Base-by-base conservation (phyloP, 495 filamentous ascomycete species). In the Terfezia boudieri region DNA sequence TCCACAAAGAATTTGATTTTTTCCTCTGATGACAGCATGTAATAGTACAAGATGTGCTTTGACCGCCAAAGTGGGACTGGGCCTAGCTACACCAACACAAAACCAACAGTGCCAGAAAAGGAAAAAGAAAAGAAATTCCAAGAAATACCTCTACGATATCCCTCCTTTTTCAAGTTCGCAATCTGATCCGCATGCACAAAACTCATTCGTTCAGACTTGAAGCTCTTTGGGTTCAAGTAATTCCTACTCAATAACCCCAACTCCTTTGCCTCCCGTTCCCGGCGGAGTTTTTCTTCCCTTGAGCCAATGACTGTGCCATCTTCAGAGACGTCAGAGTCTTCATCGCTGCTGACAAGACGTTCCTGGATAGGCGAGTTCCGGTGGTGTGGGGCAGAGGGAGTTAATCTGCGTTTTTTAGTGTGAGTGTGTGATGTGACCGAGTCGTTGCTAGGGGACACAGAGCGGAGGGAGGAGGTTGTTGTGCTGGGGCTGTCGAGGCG, bases 141-240 rank as follows among this genome's bases (percentile, higher is more conserved):
- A 35, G 52, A 36, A 56, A 56, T 62, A 62, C 60, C 60, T 51
- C 52, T 53, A 9, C 58, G 56, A 36, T 57, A 58, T 20, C 56
- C 57, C 52, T 59, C 61, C 10, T 54, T 53, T 51, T 57, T 58
- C 52, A 56, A 43, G 55, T 57, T 64, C 37, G 62, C 62, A 36
- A 65, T 65, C 46, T 58, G 51, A 12, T 65, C 57, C 5, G 62
- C 62, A 54, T 65, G 62, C 37, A 65, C 37, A 50, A 65, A 65
- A 16, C 50, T 50, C 17, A 55, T 36, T 36, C 60, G 50, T 55
- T 62, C 55, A 26, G 56, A 26, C 37, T 48, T 52, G 57, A 65
- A 65, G 43, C 62, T 65, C 10, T 57, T 43, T 1, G 62, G 62
- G 51, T 65, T 65, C 38, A 64, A 57, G 14, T 62, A 35, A 43